Conservation (phyloP, 2,329 filamentous ascomycete genomes). For the Bimuria novae-zelandiae region DNA sequence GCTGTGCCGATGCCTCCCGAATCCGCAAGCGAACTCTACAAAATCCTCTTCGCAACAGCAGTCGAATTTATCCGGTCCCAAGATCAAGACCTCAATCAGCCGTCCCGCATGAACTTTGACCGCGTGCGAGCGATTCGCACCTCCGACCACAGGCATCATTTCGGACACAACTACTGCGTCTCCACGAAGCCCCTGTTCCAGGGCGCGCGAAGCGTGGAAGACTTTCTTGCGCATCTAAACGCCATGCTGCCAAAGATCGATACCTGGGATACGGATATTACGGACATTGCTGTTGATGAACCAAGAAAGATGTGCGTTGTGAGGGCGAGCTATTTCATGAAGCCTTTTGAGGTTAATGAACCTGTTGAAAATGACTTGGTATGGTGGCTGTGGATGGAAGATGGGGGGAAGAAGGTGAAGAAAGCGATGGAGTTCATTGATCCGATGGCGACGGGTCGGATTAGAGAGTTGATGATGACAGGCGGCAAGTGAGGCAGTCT, state of each 20-base stretch:
- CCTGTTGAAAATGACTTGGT: slow-evolving; percentile 39
- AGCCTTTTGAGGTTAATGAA: slow-evolving; percentile 18
- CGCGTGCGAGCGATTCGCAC: slow-evolving; percentile 23
- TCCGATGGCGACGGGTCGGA: slow-evolving; percentile 23
- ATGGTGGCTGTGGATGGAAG: slow-evolving; percentile 37
- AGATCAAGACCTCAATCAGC: slow-evolving; percentile 4
- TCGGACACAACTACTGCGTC: slow-evolving; percentile 38
- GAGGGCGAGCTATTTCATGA: slow-evolving; percentile 33
- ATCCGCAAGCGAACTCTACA: slow-evolving; percentile 14
- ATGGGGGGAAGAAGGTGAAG: slow-evolving; percentile 22
- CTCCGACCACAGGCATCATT: slow-evolving; percentile 26
- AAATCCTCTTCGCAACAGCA: slow-evolving; percentile 20
- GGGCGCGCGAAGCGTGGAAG: slow-evolving; percentile 16
- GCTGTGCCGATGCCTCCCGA: slow-evolving; percentile 1
- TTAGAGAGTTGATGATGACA: slow-evolving; percentile 22
- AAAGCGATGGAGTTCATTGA: slow-evolving; percentile 41
- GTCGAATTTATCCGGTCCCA: slow-evolving; percentile 22
- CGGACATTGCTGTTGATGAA: slow-evolving; percentile 33
- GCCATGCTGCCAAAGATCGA: slow-evolving; percentile 27
- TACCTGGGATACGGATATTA: slow-evolving; percentile 27
- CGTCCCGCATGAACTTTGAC: slow-evolving; percentile 18
- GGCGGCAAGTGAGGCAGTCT: too few species aligned
- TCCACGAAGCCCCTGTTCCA: slow-evolving; percentile 26
- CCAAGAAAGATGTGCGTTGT: slow-evolving; percentile 24
- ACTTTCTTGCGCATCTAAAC: slow-evolving; percentile 27